These are phyloP conservation scores for Fusarium chuoi DNA, from an alignment of 2,329 filamentous ascomycete species.

Conservation along the genomic window DNA sequence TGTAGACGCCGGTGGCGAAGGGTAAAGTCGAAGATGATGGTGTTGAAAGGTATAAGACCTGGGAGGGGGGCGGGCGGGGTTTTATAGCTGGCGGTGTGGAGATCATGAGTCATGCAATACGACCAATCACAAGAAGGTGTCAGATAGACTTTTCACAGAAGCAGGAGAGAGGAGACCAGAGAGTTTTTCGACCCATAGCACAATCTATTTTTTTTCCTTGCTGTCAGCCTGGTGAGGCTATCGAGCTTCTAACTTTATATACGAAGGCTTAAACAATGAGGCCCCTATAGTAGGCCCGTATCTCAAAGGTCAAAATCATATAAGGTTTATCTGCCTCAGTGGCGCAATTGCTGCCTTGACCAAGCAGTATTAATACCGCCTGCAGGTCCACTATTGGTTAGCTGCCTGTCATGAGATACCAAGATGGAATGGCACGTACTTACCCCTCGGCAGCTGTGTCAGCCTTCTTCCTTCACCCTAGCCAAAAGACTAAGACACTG, in stretches of 20 bases:
- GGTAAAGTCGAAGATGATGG: background rate
- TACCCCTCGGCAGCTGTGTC: background rate
- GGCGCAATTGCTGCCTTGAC: background rate
- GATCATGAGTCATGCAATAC: background rate
- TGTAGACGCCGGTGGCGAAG: accelerated
- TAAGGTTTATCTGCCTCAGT: background rate
- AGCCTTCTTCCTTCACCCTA: background rate
- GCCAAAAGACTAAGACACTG: background rate
- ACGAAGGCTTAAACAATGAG: background rate
- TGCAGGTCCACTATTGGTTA: background rate
- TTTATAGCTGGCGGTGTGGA: background rate
- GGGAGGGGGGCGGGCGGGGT: background rate
- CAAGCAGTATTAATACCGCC: background rate
- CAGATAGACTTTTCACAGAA: background rate
- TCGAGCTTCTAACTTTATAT: background rate
- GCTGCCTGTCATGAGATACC: background rate
- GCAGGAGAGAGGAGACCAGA: background rate
- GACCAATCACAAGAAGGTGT: background rate
- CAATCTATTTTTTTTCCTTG: background rate
- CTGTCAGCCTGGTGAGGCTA: background rate
- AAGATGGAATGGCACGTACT: background rate
- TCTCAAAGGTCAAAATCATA: background rate
- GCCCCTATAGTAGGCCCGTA: background rate
- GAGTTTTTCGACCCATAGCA: background rate
- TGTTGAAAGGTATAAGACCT: no score